Base-by-base conservation (phyloP, 2,329 filamentous ascomycete genomes). In the Zymoseptoria pseudotritici region DNA sequence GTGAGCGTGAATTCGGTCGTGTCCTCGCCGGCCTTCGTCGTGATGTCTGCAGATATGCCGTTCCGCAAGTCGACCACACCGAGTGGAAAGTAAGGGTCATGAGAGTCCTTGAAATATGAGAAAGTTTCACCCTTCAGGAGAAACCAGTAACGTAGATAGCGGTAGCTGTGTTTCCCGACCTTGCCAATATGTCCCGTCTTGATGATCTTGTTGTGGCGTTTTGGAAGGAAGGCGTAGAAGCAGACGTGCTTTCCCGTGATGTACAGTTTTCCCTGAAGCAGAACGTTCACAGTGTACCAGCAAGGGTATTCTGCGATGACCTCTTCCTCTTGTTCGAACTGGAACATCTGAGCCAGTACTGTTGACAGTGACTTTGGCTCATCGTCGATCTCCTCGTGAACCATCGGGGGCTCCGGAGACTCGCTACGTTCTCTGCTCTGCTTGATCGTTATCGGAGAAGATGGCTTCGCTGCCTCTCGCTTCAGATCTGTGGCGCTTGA, bases 161-260 rank as follows among this genome's bases (percentile, higher is more conserved):
- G 89, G 53, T 90, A 89, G 71, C 93, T 96, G 53, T 90, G 87
- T 69, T 89, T 90, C 60, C 94, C 93, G 61, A 89, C 89, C 76
- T 97, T 97, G 58, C 85, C 86, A 1, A 99, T 79, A 70, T 93
- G 91, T 1, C 94, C 93, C 1, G 91, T 93, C 75, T 96, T 97
- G 65, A 87, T 83, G 19, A 89, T 83, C 58, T 86, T 82, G 66
- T 89, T 85, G 56, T 88, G 85, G 80, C 94, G 96, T 79, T 92
- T 95, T 6, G 91, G 91, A n/a, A 97, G 82, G 72, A 97, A 97
- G 49, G 94, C 91, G 72, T 97, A 97, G 74, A 97, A 99, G 76
- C 92, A 97, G 62, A 97, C 89, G 72, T 99, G 94, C 67, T 87
- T 89, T 62, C 88, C 82, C 0, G 94, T 97, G 70, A 99, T 90